Base-by-base conservation (phyloP, 1,139 yeast species). In the Hyphopichia wangnamkhiaoensis region DNA sequence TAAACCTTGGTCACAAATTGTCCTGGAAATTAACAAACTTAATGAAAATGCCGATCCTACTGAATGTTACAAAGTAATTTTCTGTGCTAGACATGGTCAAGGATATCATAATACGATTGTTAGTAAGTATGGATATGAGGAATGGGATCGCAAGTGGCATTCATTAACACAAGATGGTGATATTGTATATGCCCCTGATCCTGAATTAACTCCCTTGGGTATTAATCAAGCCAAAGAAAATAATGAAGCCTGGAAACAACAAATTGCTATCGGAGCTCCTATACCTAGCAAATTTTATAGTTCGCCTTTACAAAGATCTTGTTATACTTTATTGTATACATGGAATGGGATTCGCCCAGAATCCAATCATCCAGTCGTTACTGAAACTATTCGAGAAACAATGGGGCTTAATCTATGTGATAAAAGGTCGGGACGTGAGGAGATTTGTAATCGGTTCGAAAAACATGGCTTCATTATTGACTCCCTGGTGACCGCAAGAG, bases 1-100 rank as follows among this genome's bases (percentile, higher is more conserved):
- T 35, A 56, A 60, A 43, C 47, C 60, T 15, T 84, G 90, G 90
- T 49, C 54, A 1, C 66, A 68, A 12, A 59, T 80, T 16, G 43
- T 60, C 5, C 33, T 39, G 0, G 63, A 70, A 17, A 45, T 82
- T 18, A 45, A 56, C 1, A 40, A 55, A 9, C 60, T 81, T 50
- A 79, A 80, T 46, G 47, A 45, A 2, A 34, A 48, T 1, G 65
- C 74, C 8, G 53, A 49, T 0, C 49, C 49, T 1, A 66, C 75
- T 41, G 79, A 63, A 32, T 52, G 54, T 21, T 81, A 83, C 57
- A 84, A 84, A 54, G 55, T 84, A 35, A 49, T 84, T 14, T 76
- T 80, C 39, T 66, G 82, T 37, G 90, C 88, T 2, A 72, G 94
- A 49, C 94, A 86, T 50, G 94, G 94, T 7, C 87, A 85, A 58